phyloP scores from a whole-genome alignment of 805 yeast genomes.

The Lipomyces mesembrius region DNA sequence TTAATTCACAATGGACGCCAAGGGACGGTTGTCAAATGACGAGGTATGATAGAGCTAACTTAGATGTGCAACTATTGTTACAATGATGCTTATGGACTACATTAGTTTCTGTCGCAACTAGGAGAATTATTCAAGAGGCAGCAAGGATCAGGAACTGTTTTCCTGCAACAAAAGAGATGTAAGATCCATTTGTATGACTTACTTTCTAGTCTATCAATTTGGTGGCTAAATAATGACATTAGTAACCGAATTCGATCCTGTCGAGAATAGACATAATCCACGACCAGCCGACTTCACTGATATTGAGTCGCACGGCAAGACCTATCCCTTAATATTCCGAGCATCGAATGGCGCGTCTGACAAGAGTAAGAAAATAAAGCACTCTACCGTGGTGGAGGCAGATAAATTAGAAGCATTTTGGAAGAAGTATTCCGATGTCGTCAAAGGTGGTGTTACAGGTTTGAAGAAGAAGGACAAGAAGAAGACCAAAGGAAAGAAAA shows the following conservation, averaged over 20 bases:
- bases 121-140: slow-evolving; percentile 40
- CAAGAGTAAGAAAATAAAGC: slow-evolving; percentile 52
- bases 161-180: slow-evolving; percentile 47
- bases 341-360: slow-evolving; percentile 62
- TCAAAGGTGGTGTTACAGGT: slow-evolving; percentile 75
- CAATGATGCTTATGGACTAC: not conserved
- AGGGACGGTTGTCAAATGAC: slow-evolving; percentile 28
- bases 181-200: slow-evolving; percentile 8
- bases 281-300: slow-evolving; percentile 25
- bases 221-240: slow-evolving; percentile 19
- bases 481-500: slow-evolving; percentile 62
- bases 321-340: slow-evolving; percentile 70
- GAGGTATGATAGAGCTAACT: slow-evolving; percentile 23
- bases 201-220: slow-evolving; percentile 10
- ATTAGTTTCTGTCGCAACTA: slow-evolving; percentile 43
- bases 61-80: not conserved
- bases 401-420: slow-evolving; percentile 72
- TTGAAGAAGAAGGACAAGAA: slow-evolving; percentile 82
- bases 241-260: slow-evolving; percentile 26
- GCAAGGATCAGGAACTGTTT: slow-evolving; percentile 45
- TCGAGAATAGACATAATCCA: slow-evolving; percentile 31
- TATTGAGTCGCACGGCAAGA: slow-evolving; percentile 33
- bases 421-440: slow-evolving; percentile 68
- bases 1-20: slow-evolving; percentile 17
- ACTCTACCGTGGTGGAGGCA: slow-evolving; percentile 72